A percentile compares a stretch with the other conserved stretches of the same genome.
Evolutionary conservation across 2,329 filamentous ascomycete genomes (phyloP).

Genomic region (Alternaria viburni): DNA sequence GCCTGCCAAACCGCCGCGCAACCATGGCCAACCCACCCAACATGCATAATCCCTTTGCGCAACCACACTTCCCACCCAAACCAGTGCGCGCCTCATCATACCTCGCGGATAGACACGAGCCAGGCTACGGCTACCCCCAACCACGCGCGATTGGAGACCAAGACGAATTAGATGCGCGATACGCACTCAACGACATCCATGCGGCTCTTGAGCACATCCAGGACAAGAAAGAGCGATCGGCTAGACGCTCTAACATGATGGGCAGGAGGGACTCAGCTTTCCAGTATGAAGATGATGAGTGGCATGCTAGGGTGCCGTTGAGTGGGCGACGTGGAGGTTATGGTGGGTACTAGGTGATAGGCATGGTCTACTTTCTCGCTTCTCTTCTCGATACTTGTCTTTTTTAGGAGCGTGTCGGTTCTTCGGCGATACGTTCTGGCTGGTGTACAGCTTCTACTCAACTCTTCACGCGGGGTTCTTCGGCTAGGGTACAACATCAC

Average conservation of each 20-base stretch:
- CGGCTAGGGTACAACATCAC: too few relatives aligned
- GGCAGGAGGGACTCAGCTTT: not conserved
- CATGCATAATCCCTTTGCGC: slow-evolving; percentile 11
- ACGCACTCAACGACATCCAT: slow-evolving; percentile 1
- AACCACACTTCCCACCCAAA: slow-evolving; percentile 8
- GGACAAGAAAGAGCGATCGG: not conserved
- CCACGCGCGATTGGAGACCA: not conserved
- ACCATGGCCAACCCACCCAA: slow-evolving; percentile 8
- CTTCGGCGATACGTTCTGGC: not conserved
- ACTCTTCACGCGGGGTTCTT: not conserved
- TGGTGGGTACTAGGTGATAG: not conserved
- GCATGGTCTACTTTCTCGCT: not conserved
- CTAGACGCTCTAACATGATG: not conserved
- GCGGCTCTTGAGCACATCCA: slow-evolving; percentile 12
- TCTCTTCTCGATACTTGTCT: not conserved
- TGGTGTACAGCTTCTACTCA: not conserved
- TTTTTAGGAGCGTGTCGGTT: not conserved
- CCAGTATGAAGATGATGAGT: slow-evolving; percentile 12
- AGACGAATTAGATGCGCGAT: not conserved
- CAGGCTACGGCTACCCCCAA: not conserved
- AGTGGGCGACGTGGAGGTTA: not conserved
- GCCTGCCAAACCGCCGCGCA: slow-evolving; percentile 15
- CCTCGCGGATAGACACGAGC: slow-evolving; percentile 5
- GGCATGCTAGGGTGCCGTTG: not conserved
- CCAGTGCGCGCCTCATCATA: slow-evolving; percentile 14